Percentiles rank a stretch among this genome's conserved stretches.
phyloP scores from a whole-genome alignment of 257 asterid genomes.

The Nicotiana otophora region DNA sequence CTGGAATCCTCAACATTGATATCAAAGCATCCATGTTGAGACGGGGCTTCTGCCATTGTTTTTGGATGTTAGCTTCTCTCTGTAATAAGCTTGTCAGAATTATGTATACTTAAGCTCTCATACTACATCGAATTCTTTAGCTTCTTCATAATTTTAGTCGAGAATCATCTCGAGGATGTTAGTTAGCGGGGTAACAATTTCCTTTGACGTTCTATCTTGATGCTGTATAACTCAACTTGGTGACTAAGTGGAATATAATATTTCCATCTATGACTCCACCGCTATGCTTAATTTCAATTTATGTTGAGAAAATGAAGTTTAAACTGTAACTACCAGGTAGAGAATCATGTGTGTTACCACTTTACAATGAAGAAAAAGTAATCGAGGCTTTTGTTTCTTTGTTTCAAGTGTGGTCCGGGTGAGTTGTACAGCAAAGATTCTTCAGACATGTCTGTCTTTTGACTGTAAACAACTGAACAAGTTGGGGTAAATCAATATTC shows the following conservation, averaged over 20 bases:
- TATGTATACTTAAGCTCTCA: neutral
- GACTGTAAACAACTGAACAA: neutral
- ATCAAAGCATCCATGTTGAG: neutral
- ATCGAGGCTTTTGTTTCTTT: neutral
- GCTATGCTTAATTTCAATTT: too few species aligned
- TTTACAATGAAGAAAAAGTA: neutral
- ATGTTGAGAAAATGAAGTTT: neutral
- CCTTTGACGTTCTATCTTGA: neutral
- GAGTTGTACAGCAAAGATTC: neutral
- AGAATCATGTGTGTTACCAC: neutral
- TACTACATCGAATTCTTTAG: neutral
- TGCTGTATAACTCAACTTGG: neutral
- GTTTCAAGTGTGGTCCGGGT: neutral
- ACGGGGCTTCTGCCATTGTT: neutral
- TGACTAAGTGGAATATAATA: neutral
- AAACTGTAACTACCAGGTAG: neutral
- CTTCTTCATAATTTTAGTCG: neutral
- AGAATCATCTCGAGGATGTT: neutral
- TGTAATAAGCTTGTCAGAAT: neutral
- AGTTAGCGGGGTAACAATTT: neutral
- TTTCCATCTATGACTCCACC: too few species aligned
- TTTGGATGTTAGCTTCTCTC: neutral
- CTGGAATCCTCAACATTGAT: constrained; percentile 7
- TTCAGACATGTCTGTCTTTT: neutral
- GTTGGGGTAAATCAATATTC: neutral